Evolutionary conservation across 495 filamentous ascomycete species (phyloP), one percentile per base, ranked within the genome.

Genomic region (Hypomontagnella monticulosa): DNA sequence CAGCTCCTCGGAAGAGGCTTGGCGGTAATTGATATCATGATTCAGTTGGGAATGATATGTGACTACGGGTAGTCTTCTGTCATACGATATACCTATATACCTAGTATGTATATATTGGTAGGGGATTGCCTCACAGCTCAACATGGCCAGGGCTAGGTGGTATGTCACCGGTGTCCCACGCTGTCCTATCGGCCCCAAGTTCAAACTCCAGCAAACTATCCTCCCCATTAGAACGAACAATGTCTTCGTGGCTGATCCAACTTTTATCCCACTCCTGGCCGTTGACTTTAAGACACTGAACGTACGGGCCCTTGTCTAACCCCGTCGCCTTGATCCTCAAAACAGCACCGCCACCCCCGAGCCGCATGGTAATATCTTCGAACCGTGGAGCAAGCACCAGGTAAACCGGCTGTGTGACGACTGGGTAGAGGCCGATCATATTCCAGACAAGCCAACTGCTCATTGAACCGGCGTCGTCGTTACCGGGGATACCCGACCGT

Each of bases 401-500:
- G 61, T 88, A 90, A 1, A 83, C 83, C 0, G 86, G 83, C 63
- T 87, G 84, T 3, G 82, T 84, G 4, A 82, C 83, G 6, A 89
- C 78, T 0, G 87, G 87, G 57, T 88, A 89, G 3, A 90, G 79
- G 0, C 87, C 87, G 15, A 89, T 75, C 79, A 89, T 85, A 52
- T 87, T 84, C 87, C 86, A 89, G 19, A 89, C 61, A 15, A 88
- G 78, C 83, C 85, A 89, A 8, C 78, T 80, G 64, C 88, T 84
- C 84, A 90, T 88, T 0, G 88, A 84, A 3, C 86, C 87, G 0
- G 87, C 87, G 56, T 90, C 87, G 48, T 79, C 84, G 70, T 89
- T 89, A 3, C 88, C 87, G 0, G 87, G 88, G 11, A 89, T 71
- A 0, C 88, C 87, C n/a, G 78, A 78, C 2, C 69, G 66, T 4